Evolutionary conservation across 768 basidiomycete genomes (phyloP), one percentile per base, ranked within the genome.

Genomic region (Leccinum obscurum): DNA sequence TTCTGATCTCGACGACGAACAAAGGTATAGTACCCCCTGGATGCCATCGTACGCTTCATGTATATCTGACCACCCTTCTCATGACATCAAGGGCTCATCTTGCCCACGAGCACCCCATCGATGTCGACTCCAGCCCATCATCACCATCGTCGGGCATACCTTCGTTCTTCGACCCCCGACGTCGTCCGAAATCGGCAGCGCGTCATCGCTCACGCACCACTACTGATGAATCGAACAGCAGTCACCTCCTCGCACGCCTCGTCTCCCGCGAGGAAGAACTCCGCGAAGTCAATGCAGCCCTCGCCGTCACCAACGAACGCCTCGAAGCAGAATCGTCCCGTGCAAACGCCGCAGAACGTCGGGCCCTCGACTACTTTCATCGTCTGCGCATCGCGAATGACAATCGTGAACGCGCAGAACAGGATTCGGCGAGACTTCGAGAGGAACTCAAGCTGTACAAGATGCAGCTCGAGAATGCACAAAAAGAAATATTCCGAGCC

Each of bases 401-500:
- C 13, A 76, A 72, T 35, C 75, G 79, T 44, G 62, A 74, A 7
- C 67, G 68, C 13, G 68, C 79, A 1, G 77, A 81, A 61, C 75
- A 75, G 22, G 78, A 81, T 3, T 63, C 71, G 0, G 70, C 74
- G 13, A 70, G 76, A 37, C 69, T 73, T 3, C 68, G 69, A 48
- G 78, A 81, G 62, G 81, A 83, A 61, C 70, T 83, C 39, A 75
- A 73, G 53, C 57, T 79, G 61, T 81, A 82, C 70, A 80, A 80
- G 64, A 55, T 77, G 7, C 78, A 82, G 60, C 72, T 79, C 54
- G 77, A 78, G 17, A 78, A 73, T 60, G 80, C 80, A 0, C 78
- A 80, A 61, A 70, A 72, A 32, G 80, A 82, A 61, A 77, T 83
- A 28, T 68, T 70, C 48, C 73, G 77, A 2, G 80, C 78, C 0